Base-by-base conservation (phyloP, 768 basidiomycete genomes). In the Cantharellus cinnabarinus region DNA sequence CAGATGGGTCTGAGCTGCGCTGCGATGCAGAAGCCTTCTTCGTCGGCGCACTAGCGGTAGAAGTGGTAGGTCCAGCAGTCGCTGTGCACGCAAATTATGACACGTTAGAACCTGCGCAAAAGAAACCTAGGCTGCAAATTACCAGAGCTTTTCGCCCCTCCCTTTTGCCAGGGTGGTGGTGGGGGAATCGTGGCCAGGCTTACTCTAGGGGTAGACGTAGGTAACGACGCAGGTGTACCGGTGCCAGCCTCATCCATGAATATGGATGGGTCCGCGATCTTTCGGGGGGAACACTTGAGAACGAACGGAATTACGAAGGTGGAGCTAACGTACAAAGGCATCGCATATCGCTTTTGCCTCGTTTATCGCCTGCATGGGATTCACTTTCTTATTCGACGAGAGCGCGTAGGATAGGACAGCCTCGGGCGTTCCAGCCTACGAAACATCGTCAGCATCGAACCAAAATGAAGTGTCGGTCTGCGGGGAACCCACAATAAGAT, bases 261-360 rank as follows among this genome's bases (percentile, higher is more conserved):
- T 10, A 29, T 48, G 10, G 10, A 10, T 48, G 44, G 44, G 29
- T 48, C 44, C 29, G 44, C 44, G 10, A 48, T 48, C 44, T 48
- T 10, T 29, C 10, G 20, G 10, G 10, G 44, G 10, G 29, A 29
- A 10, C 1, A 48, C 10, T 48, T 48, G 44, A 48, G 44, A 48
- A 10, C 44, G 44, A 10, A 48, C 29, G 44, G 10, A 29, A 29
- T 10, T 10, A 10, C 44, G 59, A 35, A 3, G 35, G 38, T 10
- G 34, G 52, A 29, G 20, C 1, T 29, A 54, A 56, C 61, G 15
- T 53, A 62, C 61, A 40, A 62, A 44, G 35, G 42, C 29, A 34
- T 62, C 61, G 53, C 61, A 62, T n/a, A 61, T 38, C 7, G 58
- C 60, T 41, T 62, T 62, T 7, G 61, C 60, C 29, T 62, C 50